Evolutionary conservation across 2,329 filamentous ascomycete species (phyloP).

Genomic region (Ophiocordyceps camponoti-saundersi): DNA sequence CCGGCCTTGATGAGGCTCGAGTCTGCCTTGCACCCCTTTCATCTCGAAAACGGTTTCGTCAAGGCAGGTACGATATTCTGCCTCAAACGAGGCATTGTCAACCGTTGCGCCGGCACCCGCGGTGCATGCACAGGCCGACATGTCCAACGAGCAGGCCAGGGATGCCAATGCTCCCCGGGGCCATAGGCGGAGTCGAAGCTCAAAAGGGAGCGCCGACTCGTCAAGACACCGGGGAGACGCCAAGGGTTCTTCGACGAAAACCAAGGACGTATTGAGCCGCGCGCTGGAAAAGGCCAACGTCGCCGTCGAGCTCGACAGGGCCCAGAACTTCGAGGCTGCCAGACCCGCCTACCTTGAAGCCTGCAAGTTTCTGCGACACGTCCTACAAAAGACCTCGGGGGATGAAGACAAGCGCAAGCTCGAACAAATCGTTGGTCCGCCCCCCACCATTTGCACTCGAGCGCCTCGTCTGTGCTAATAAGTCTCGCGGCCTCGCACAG

Average conservation of each 20-base stretch:
- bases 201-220: constrained; percentile 15
- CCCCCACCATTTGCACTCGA: not conserved
- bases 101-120: not conserved
- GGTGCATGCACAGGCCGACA: not conserved
- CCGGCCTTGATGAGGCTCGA: too few relatives aligned
- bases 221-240: constrained; percentile 8
- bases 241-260: constrained; percentile 65
- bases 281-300: constrained; percentile 92
- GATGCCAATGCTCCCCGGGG: constrained; percentile 12
- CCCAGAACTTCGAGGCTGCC: constrained; percentile 82
- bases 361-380: constrained; percentile 72
- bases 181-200: constrained; percentile 15
- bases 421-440: constrained; percentile 67
- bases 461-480: not conserved
- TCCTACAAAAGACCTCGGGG: constrained; percentile 68
- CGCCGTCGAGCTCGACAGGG: constrained; percentile 89
- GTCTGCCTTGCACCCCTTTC: not conserved
- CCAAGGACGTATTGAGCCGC: constrained; percentile 68
- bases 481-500: constrained; percentile 23
- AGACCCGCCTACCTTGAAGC: constrained; percentile 84
- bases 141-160: constrained; percentile 10
- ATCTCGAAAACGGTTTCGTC: not conserved
- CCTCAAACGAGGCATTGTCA: not conserved
- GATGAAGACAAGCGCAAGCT: constrained; percentile 82
- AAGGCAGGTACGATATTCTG: not conserved